Evolutionary conservation across 2,329 filamentous ascomycete species (phyloP), one percentile per base, ranked within the genome.

Genomic region (Penicillium freii): DNA sequence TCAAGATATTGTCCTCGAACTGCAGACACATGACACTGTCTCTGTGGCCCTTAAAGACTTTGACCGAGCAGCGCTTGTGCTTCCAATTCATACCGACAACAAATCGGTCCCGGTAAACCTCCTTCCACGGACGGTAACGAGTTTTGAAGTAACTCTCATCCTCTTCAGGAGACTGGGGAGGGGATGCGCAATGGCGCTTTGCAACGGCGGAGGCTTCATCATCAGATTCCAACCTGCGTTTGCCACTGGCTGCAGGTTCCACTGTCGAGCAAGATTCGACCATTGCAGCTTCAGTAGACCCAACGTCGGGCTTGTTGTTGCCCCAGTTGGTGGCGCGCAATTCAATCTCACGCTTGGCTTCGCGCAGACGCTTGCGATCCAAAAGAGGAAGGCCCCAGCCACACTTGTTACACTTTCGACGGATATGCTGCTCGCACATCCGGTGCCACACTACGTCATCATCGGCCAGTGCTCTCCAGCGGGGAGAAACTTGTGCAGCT

Each of bases 31-130:
- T 94, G 58, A 94, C 87, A 39, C 93, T 93, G 71, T 97, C 97
- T 11, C 85, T 87, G 74, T 97, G 88, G 1, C 92, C 93, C 65
- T 87, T 88, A 74, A 99, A 91, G 13, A 89, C 85, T 70, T 88
- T 92, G 64, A 90, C 88, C 7, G 87, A 87, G 76, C 89, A 97
- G 38, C 93, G 87, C 4, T 94, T 93, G 62, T 96, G 92, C 73
- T 96, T 96, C 94, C 94, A 99, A 73, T 97, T 97, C 59, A 88
- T 94, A 51, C 94, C 93, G 47, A 99, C 92, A 73, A 93, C 94
- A 81, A 93, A 97, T 17, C 91, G 86, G 73, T 97, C 93, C 62
- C 91, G 90, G 78, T 99, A 99, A 1, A 99, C 91, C 60, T 96
- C 92, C 75, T 99, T 99, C 94, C 94, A 99, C 0, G 89, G 92